Base-by-base conservation (phyloP, 2,329 filamentous ascomycete genomes). In the Metarhizium rileyi region DNA sequence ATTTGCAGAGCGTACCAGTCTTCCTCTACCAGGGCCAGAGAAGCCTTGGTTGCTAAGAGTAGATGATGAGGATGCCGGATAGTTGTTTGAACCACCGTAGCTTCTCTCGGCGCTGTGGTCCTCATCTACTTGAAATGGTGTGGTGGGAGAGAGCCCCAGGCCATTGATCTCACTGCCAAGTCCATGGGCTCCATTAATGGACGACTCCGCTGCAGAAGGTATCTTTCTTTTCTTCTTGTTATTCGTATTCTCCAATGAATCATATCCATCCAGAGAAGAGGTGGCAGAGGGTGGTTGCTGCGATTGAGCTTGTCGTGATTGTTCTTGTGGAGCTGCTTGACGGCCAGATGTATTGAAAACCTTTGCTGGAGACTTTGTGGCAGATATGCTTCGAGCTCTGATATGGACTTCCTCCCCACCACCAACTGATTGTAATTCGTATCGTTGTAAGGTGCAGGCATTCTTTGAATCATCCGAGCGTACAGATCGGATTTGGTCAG, bases 171-270 rank as follows among this genome's bases (percentile, higher is more conserved):
- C 66, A 46, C 54, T 57, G 36, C 59, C 61, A 16, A 65, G 51
- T 14, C 54, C 57, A 52, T 77, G 74, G 6, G 64, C 60, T 3
- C 68, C 67, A 46, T 69, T 71, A 20, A 75, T 57, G 3, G 66
- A 78, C 14, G 82, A 74, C 59, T 87, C 86, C 18, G 87, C 86
- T 9, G 88, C 89, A 0, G 90, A 90, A 0, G 93, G 93, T 35
- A 98, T 97, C 70, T 98, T 98, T 57, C 93, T 81, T 69, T 98
- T 97, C 74, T 97, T 98, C 70, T 98, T 98, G 65, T 98, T 98
- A 66, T 95, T 97, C 33, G 89, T 95, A 61, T 97, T 97, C 67
- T 98, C 93, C 60, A 96, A 95, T 6, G 89, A 93, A 66, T 98
- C 93, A 65, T 97, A 97, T 14, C 90, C 90, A 64, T 97, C 91